A percentile compares a stretch with the other conserved stretches of the same genome.
Evolutionary conservation across 345 rosid species (phyloP).

Genomic region (thale cress (Arabidopsis thaliana)): TAIR10.1 NC_003076.8:6773501-6774000

Average conservation of each 20-base stretch:
- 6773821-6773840: neutral
- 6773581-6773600: slow-evolving; percentile 18
- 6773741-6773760: too few relatives aligned
- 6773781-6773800: too few relatives aligned
- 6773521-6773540: neutral
- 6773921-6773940: neutral
- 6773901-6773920: neutral
- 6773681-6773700: neutral
- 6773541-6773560: slow-evolving; percentile 22
- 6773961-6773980: neutral
- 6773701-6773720: too few relatives aligned
- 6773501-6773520: neutral
- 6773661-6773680: neutral
- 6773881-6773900: neutral
- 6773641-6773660: slow-evolving; percentile 18
- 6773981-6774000: slow-evolving; percentile 23
- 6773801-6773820: neutral
- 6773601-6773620: neutral
- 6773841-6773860: neutral
- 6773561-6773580: neutral
- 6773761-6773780: too few relatives aligned
- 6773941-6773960: neutral
- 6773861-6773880: neutral
- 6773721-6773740: too few relatives aligned
- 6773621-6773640: slow-evolving; percentile 11